Evolutionary conservation across 2,329 filamentous ascomycete genomes (phyloP).

Genomic region (Zalaria obscura): DNA sequence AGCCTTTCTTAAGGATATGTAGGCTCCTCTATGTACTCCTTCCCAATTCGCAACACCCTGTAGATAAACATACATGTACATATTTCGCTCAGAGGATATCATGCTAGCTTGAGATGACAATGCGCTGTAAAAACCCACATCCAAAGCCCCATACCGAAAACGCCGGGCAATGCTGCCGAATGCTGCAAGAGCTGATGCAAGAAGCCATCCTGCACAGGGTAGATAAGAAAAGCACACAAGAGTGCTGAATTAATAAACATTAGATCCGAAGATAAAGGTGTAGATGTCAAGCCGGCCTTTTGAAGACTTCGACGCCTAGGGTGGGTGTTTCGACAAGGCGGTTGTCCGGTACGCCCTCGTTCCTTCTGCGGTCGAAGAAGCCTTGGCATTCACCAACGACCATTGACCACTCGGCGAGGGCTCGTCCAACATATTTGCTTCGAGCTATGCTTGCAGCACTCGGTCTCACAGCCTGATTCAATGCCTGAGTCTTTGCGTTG

Average conservation of each 20-base stretch:
- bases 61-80: too few species aligned
- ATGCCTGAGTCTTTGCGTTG: slow-evolving; percentile 6
- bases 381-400: slow-evolving; percentile 68
- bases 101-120: too few species aligned
- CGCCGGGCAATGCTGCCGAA: background rate
- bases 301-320: slow-evolving; percentile 49
- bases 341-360: slow-evolving; percentile 55
- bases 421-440: slow-evolving; percentile 52
- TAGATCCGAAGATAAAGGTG: too few species aligned
- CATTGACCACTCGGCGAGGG: slow-evolving; percentile 64
- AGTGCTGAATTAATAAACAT: too few species aligned
- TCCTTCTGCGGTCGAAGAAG: slow-evolving; percentile 62
- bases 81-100: too few species aligned
- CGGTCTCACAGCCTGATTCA: slow-evolving; percentile 16
- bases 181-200: too few species aligned
- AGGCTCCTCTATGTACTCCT: too few species aligned
- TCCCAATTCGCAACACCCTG: too few species aligned
- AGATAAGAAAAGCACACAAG: too few species aligned
- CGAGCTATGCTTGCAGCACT: slow-evolving; percentile 21
- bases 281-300: slow-evolving; percentile 9
- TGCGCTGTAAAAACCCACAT: too few species aligned
- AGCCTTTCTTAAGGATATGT: too few species aligned
- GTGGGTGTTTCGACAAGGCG: slow-evolving; percentile 56
- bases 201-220: too few species aligned
- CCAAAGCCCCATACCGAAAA: background rate